Conservation (phyloP, 768 basidiomycete species). For the Inosperma sp. region DNA sequence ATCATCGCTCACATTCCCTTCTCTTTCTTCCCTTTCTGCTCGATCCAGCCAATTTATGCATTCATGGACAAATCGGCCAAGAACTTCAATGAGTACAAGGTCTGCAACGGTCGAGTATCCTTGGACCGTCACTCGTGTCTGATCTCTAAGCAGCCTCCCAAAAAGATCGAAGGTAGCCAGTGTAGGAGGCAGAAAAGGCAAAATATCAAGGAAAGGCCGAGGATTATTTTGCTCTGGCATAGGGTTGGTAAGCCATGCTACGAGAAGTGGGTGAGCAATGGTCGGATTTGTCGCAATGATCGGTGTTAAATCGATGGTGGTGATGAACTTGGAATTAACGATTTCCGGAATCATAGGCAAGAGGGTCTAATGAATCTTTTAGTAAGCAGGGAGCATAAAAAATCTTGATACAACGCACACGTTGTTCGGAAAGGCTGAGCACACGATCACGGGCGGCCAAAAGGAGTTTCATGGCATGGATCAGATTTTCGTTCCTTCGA, state of each 20-base stretch:
- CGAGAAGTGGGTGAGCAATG: conserved; percentile 63
- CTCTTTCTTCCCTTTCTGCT: conserved; percentile 64
- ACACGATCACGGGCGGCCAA: conserved; percentile 67
- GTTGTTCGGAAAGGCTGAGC: conserved; percentile 70
- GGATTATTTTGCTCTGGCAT: conserved; percentile 36
- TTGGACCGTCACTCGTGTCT: conserved; percentile 42
- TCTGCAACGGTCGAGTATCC: conserved; percentile 57
- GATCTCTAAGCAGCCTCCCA: conserved; percentile 62
- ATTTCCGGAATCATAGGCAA: conserved; percentile 46
- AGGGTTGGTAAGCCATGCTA: conserved; percentile 47
- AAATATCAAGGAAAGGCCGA: conserved; percentile 56
- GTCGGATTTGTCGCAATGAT: conserved; percentile 66
- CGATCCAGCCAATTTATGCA: conserved; percentile 65
- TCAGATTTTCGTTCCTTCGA: conserved; percentile 50
- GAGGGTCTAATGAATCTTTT: conserved; percentile 39
- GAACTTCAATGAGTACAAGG: conserved; percentile 56
- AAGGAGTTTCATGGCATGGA: conserved; percentile 63
- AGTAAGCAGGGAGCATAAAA: not conserved
- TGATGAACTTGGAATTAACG: conserved; percentile 48
- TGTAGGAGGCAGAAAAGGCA: conserved; percentile 65
- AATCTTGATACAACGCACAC: conserved; percentile 38
- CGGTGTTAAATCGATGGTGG: conserved; percentile 61
- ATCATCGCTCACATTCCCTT: conserved; percentile 67
- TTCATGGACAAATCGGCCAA: conserved; percentile 70
- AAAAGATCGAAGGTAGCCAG: conserved; percentile 71